A percentile compares a stretch with the other conserved stretches of the same genome.
Conservation (phyloP, 768 basidiomycete species). For the Suillus ampliporus region DNA sequence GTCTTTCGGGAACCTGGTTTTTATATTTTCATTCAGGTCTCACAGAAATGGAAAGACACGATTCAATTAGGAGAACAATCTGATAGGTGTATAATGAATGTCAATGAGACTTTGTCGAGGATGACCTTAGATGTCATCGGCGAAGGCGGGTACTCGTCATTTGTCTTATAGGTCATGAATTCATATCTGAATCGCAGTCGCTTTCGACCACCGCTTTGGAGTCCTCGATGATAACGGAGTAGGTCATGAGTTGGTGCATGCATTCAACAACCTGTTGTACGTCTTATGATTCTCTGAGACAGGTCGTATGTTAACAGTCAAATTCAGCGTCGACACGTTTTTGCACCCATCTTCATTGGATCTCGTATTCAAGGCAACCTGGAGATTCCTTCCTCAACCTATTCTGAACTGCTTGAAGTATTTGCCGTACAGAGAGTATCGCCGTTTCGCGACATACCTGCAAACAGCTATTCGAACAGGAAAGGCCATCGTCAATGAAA, state of each 20-base stretch:
- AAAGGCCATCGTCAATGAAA: slow-evolving; percentile 26
- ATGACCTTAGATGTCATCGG: slow-evolving; percentile 37
- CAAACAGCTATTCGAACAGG: slow-evolving; percentile 29
- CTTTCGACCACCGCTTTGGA: slow-evolving; percentile 31
- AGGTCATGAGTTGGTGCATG: slow-evolving; percentile 20
- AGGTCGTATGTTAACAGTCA: background rate
- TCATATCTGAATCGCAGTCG: slow-evolving; percentile 17
- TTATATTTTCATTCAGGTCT: slow-evolving; percentile 23
- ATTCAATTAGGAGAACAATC: slow-evolving; percentile 15
- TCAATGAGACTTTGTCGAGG: slow-evolving; percentile 26
- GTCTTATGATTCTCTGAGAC: background rate
- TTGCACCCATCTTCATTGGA: slow-evolving; percentile 26
- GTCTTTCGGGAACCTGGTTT: background rate
- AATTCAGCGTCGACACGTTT: slow-evolving; percentile 27
- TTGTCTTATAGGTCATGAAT: background rate
- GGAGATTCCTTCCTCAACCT: slow-evolving; percentile 33
- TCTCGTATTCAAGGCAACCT: slow-evolving; percentile 32
- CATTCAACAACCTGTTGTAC: slow-evolving; percentile 25
- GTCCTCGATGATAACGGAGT: slow-evolving; percentile 18
- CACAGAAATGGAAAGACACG: slow-evolving; percentile 28
- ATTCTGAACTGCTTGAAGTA: slow-evolving; percentile 32
- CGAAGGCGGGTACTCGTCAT: slow-evolving; percentile 22
- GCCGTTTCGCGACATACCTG: slow-evolving; percentile 33
- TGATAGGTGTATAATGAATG: slow-evolving; percentile 20
- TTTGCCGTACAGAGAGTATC: slow-evolving; percentile 34